Evolutionary conservation across 805 yeast genomes (phyloP).

Genomic region (Pichia exigua): DNA sequence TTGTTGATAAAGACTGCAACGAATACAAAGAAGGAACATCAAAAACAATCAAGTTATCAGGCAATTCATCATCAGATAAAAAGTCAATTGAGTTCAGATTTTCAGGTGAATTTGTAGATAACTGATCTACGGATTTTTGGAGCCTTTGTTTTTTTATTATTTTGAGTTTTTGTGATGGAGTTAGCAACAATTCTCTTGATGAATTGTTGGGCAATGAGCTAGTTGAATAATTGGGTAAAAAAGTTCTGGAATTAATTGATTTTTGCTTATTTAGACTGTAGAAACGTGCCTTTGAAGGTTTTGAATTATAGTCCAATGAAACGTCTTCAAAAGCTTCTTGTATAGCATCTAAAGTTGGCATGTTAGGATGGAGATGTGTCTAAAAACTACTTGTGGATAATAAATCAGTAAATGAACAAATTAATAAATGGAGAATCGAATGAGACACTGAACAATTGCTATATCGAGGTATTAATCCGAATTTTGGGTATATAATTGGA

Average conservation of each 20-base stretch:
- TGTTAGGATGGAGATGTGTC: background rate
- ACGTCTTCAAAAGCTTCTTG: conserved; percentile 31
- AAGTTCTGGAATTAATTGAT: background rate
- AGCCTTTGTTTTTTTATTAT: conserved; percentile 14
- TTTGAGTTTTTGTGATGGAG: conserved; percentile 24
- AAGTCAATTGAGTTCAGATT: conserved; percentile 26
- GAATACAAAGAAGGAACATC: conserved; percentile 62
- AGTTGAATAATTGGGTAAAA: conserved; percentile 1
- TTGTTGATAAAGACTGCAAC: conserved; percentile 31
- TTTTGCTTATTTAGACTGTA: background rate
- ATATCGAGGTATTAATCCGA: background rate
- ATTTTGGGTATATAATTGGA: background rate
- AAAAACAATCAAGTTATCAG: conserved; percentile 45
- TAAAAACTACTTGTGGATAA: too few relatives aligned
- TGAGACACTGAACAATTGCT: too few relatives aligned
- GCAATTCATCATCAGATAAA: conserved; percentile 45
- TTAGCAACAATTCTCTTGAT: conserved; percentile 12
- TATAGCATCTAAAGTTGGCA: conserved; percentile 23
- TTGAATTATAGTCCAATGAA: conserved; percentile 7
- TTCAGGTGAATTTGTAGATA: conserved; percentile 11
- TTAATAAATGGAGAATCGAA: too few relatives aligned
- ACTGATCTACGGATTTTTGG: conserved; percentile 4
- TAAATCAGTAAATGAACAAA: background rate
- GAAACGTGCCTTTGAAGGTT: background rate
- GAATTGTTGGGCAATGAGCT: conserved; percentile 1